Conservation (phyloP, 1,139 yeast species). For the Kodamaea sp. region DNA sequence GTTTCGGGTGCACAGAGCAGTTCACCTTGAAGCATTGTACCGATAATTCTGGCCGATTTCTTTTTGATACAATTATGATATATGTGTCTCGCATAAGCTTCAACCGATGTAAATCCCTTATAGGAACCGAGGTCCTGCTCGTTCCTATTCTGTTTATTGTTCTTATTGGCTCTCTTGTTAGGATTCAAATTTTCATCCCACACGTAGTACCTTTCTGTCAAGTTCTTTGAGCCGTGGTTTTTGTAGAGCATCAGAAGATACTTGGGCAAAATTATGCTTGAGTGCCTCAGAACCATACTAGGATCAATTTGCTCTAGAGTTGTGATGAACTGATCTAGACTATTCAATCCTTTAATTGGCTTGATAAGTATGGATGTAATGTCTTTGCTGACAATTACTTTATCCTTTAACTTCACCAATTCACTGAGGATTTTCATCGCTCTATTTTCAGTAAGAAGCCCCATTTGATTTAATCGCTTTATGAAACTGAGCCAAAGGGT, state of each 20-base stretch:
- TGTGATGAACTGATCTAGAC: slow-evolving; percentile 22
- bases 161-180: neutral
- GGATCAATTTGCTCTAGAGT: slow-evolving; percentile 11
- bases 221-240: slow-evolving; percentile 12
- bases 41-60: slow-evolving; percentile 31
- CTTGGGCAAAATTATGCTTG: slow-evolving; percentile 26
- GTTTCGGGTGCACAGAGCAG: slow-evolving; percentile 20
- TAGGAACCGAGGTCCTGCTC: slow-evolving; percentile 5
- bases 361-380: slow-evolving; percentile 28
- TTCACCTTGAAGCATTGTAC: slow-evolving; percentile 49
- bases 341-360: slow-evolving; percentile 25
- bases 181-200: slow-evolving; percentile 20
- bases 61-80: slow-evolving; percentile 18
- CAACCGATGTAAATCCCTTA: slow-evolving; percentile 14
- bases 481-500: slow-evolving; percentile 40
- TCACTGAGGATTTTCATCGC: slow-evolving; percentile 29
- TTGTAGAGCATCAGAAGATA: slow-evolving; percentile 30
- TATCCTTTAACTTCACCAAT: slow-evolving; percentile 23
- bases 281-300: slow-evolving; percentile 10
- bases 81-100: slow-evolving; percentile 27
- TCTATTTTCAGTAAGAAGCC: slow-evolving; percentile 32
- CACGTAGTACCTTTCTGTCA: slow-evolving; percentile 14
- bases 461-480: slow-evolving; percentile 34
- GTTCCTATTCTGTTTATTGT: neutral
- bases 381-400: slow-evolving; percentile 33